A percentile compares a stretch with the other conserved stretches of the same genome.
Evolutionary conservation across 2,329 filamentous ascomycete species (phyloP).

Genomic region (Colletotrichum destructivum): DNA sequence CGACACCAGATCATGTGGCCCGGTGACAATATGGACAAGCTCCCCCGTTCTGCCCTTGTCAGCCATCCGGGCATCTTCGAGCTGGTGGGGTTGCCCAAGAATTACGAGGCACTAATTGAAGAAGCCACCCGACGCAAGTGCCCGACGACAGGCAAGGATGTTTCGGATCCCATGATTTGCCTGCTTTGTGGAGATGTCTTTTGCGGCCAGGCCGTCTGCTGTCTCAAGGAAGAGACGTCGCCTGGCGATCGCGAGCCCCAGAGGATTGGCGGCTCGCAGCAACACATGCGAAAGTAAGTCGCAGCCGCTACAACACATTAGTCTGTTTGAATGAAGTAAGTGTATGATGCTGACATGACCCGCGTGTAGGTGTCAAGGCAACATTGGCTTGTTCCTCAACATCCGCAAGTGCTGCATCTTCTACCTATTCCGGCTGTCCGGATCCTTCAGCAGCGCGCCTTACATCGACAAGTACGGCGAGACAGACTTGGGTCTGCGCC

Average conservation of each 20-base stretch:
- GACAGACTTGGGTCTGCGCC: slow-evolving; percentile 89
- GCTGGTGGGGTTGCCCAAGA: slow-evolving; percentile 90
- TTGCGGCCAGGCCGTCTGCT: slow-evolving; percentile 95
- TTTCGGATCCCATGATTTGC: slow-evolving; percentile 92
- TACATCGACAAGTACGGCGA: slow-evolving; percentile 98
- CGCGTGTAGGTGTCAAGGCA: slow-evolving; percentile 82
- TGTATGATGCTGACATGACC: background rate
- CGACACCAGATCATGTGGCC: slow-evolving; percentile 69
- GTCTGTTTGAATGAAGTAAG: background rate
- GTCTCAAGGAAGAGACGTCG: slow-evolving; percentile 75
- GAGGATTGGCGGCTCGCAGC: slow-evolving; percentile 86
- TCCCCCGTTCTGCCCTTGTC: slow-evolving; percentile 62
- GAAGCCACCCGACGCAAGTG: slow-evolving; percentile 88
- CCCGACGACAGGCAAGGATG: slow-evolving; percentile 90
- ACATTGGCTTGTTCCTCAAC: slow-evolving; percentile 95
- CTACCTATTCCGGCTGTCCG: slow-evolving; percentile 85
- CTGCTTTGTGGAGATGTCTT: slow-evolving; percentile 97
- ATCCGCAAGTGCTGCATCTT: slow-evolving; percentile 96
- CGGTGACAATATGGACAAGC: slow-evolving; percentile 42
- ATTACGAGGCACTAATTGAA: slow-evolving; percentile 93
- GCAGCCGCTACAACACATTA: background rate
- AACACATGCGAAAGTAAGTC: slow-evolving; percentile 88
- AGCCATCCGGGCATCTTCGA: slow-evolving; percentile 95
- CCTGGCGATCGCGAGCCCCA: slow-evolving; percentile 57
- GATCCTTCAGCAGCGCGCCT: slow-evolving; percentile 88